Evolutionary conservation across 2,329 filamentous ascomycete genomes (phyloP).

Genomic region (Clonostachys rhizophaga): DNA sequence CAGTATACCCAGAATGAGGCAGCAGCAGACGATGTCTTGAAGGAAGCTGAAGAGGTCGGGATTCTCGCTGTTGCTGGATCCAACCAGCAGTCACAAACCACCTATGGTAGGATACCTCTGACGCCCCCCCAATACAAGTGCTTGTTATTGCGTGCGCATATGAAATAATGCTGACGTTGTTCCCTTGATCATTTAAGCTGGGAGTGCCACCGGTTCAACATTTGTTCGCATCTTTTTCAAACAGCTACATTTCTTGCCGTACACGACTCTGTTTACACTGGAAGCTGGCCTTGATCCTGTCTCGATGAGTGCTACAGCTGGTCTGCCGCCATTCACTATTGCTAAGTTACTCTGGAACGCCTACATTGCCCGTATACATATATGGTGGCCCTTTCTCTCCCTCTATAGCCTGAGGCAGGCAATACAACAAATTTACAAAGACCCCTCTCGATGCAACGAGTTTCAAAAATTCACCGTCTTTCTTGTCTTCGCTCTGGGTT

Average conservation of each 20-base stretch:
- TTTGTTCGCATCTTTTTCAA: constrained; percentile 17
- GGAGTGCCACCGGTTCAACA: constrained; percentile 13
- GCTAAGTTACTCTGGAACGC: constrained; percentile 7
- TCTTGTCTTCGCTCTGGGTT: constrained; percentile 9
- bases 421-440: constrained; percentile 7
- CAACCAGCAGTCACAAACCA: constrained; percentile 6
- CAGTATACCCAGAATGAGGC: no score
- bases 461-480: constrained; percentile 10
- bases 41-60: constrained; percentile 15
- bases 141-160: no score
- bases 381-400: constrained; percentile 16
- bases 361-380: constrained; percentile 14
- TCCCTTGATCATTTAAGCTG: constrained; percentile 6
- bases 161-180: neutral
- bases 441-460: constrained; percentile 5
- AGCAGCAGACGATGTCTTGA: neutral
- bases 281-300: neutral
- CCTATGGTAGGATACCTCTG: constrained; percentile 7
- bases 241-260: constrained; percentile 7
- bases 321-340: constrained; percentile 9
- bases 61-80: constrained; percentile 11
- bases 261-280: no score
- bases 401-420: constrained; percentile 8
- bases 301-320: constrained; percentile 2
- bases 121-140: no score